A percentile compares a stretch with the other conserved stretches of the same genome.
These are phyloP conservation scores for Phytophthora rubi DNA, from an alignment of 352 stramenopile genomes.

Conservation along the genomic window DNA sequence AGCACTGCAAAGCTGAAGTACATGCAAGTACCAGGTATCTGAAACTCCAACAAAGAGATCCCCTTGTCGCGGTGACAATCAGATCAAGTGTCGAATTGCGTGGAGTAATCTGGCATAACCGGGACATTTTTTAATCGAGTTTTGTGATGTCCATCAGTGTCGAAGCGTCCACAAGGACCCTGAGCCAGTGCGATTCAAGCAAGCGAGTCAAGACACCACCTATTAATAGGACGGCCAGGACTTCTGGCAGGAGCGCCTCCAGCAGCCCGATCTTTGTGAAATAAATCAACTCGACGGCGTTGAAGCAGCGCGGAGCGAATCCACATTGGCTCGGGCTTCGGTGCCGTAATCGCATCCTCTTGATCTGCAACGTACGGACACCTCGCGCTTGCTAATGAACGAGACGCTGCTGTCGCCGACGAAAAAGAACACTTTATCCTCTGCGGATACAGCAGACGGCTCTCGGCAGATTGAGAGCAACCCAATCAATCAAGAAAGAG, in stretches of 20 bases:
- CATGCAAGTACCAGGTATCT: too few relatives aligned
- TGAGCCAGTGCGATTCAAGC: not conserved
- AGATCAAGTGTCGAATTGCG: constrained; percentile 1
- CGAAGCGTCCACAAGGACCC: not conserved
- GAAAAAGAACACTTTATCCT: not conserved
- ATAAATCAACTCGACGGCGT: constrained; percentile 21
- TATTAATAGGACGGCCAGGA: not conserved
- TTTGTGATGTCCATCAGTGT: not conserved
- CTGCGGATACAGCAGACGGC: too few relatives aligned
- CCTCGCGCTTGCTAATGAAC: not conserved
- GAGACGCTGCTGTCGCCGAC: not conserved
- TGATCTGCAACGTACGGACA: constrained; percentile 5
- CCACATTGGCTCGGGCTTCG: not conserved
- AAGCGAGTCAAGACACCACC: not conserved
- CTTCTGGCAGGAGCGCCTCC: not conserved
- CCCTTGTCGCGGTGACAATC: not conserved
- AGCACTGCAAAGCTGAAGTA: not conserved
- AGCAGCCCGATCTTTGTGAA: constrained; percentile 17
- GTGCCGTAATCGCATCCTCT: constrained; percentile 21
- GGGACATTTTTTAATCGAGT: not conserved
- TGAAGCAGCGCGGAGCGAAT: not conserved
- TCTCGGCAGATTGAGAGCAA: not conserved
- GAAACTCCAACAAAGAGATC: too few relatives aligned
- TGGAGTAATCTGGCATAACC: constrained; percentile 1
- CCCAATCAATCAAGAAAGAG: not conserved